These are phyloP conservation scores for Aureoboletus auriporus DNA, from an alignment of 768 basidiomycete genomes.

Conservation along the genomic window DNA sequence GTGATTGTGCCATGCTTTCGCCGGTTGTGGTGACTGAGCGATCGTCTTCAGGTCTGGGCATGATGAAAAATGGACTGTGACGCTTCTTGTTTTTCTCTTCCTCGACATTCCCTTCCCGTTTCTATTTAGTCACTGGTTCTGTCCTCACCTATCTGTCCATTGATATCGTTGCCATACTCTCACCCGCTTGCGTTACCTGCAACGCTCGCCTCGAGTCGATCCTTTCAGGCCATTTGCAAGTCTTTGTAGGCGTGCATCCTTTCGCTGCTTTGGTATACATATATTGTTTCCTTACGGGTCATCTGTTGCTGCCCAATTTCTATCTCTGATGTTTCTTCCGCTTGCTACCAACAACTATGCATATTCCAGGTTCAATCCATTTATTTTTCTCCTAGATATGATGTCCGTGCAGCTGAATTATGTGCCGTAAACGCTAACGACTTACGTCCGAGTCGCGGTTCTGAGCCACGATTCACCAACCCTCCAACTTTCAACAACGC, in stretches of 20 bases:
- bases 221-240: conserved; percentile 47
- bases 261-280: conserved; percentile 35
- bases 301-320: conserved; percentile 31
- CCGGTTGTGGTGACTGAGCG: conserved; percentile 10
- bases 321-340: conserved; percentile 31
- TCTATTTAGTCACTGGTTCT: conserved; percentile 20
- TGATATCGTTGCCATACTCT: conserved; percentile 51
- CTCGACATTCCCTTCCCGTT: conserved; percentile 20
- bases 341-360: conserved; percentile 40
- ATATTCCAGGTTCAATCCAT: conserved; percentile 41
- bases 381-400: conserved; percentile 9
- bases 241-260: conserved; percentile 29
- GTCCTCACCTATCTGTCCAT: conserved; percentile 34
- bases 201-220: conserved; percentile 58
- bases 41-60: conserved; percentile 71
- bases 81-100: conserved; percentile 22
- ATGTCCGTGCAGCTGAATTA: not conserved
- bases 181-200: conserved; percentile 46
- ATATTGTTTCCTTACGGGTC: conserved; percentile 33
- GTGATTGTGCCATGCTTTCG: conserved; percentile 22
- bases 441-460: conserved; percentile 6
- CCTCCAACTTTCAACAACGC: conserved; percentile 2
- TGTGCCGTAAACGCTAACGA: conserved; percentile 4
- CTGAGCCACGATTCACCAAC: not conserved
- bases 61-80: conserved; percentile 38